These are phyloP conservation scores for Mycena kentingensis DNA, from an alignment of 768 basidiomycete genomes.

Conservation along the genomic window DNA sequence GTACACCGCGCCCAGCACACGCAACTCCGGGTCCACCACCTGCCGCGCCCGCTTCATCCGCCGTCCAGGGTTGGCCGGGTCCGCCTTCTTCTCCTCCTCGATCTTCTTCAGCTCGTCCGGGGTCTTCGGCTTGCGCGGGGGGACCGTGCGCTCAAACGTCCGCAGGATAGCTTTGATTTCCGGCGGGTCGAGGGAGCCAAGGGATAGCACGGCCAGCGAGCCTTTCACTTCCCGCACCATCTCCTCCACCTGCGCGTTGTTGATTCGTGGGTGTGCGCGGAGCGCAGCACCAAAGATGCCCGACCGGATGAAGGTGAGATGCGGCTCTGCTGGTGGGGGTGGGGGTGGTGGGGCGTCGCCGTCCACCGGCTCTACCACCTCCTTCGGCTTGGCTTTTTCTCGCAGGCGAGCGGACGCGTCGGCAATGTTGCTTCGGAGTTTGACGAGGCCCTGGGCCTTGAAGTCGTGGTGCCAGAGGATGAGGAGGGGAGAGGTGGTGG, in stretches of 20 bases:
- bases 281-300: slow-evolving; percentile 79
- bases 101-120: slow-evolving; percentile 51
- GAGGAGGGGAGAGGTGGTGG: slow-evolving; percentile 62
- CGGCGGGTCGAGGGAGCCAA: slow-evolving; percentile 72
- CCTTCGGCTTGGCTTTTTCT: slow-evolving; percentile 33
- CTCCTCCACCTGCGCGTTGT: slow-evolving; percentile 46
- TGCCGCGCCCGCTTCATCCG: slow-evolving; percentile 62
- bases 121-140: slow-evolving; percentile 56
- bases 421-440: slow-evolving; percentile 68
- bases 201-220: slow-evolving; percentile 63
- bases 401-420: slow-evolving; percentile 53
- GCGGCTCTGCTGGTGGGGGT: no score
- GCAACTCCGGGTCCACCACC: slow-evolving; percentile 62
- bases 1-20: slow-evolving; percentile 75
- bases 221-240: slow-evolving; percentile 63
- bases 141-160: slow-evolving; percentile 66
- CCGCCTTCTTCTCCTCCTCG: slow-evolving; percentile 57
- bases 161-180: slow-evolving; percentile 68
- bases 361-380: slow-evolving; percentile 29
- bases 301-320: slow-evolving; percentile 72
- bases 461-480: slow-evolving; percentile 82
- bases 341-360: slow-evolving; percentile 31
- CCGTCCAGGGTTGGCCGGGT: slow-evolving; percentile 69
- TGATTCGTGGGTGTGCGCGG: slow-evolving; percentile 57
- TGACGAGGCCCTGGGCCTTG: slow-evolving; percentile 62